Conservation (phyloP, 495 filamentous ascomycete species). For the Hyaloscypha bicolor region DNA sequence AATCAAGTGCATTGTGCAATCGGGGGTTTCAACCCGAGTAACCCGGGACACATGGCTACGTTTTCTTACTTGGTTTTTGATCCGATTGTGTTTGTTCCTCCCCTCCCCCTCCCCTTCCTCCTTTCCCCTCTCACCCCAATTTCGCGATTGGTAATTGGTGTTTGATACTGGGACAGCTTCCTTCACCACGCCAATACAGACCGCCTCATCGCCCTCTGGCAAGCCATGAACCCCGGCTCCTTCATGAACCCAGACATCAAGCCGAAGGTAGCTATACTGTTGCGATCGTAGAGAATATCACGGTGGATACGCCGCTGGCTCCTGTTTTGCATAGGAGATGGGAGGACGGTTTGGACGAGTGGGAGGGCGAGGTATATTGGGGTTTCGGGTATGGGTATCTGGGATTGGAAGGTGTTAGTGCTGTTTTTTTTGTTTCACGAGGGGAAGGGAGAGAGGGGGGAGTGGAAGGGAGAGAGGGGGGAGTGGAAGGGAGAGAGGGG, state of each 20-base stretch:
- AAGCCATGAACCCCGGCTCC: constrained; percentile 60
- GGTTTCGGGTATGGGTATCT: constrained; percentile 19
- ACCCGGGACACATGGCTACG: constrained; percentile 63
- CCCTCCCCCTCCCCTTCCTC: neutral
- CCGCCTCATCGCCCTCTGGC: constrained; percentile 71
- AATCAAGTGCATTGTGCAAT: constrained; percentile 58
- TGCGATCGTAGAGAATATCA: constrained; percentile 38
- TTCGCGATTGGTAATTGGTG: neutral
- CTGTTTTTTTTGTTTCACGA: neutral
- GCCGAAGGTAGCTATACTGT: constrained; percentile 51
- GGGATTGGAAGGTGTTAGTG: constrained; percentile 8
- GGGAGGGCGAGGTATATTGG: constrained; percentile 1
- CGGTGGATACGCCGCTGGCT: constrained; percentile 42
- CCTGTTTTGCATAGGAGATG: constrained; percentile 43
- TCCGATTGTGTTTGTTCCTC: constrained; percentile 55
- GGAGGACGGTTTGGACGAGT: constrained; percentile 14
- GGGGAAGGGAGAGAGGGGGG: too few relatives aligned
- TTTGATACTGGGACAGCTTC: constrained; percentile 35
- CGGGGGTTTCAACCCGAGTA: constrained; percentile 36
- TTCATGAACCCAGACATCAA: constrained; percentile 52
- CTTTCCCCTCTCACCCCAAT: too few relatives aligned
- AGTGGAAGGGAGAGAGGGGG: too few relatives aligned
- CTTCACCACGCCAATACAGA: constrained; percentile 68
- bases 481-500: too few relatives aligned
- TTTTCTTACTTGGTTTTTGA: constrained; percentile 71